These are phyloP conservation scores for Penicillium sp. DNA, from an alignment of 2,329 filamentous ascomycete genomes.

Conservation along the genomic window DNA sequence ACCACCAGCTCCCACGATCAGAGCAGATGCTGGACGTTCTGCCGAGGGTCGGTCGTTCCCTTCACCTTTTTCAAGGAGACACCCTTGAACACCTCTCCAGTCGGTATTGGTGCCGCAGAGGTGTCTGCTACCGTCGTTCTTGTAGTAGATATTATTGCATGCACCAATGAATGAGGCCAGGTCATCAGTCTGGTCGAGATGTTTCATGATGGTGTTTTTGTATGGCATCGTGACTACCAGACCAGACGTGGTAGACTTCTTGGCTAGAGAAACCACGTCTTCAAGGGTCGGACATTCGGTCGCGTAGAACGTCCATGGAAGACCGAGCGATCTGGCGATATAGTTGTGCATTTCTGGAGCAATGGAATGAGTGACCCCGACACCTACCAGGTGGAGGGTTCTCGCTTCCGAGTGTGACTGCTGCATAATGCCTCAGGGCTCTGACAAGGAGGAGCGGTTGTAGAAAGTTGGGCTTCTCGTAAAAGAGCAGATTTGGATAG, in stretches of 20 bases:
- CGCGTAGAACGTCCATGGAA: constrained; percentile 21
- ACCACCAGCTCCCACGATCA: constrained; percentile 24
- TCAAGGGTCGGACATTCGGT: constrained; percentile 20
- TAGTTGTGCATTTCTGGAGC: constrained; percentile 26
- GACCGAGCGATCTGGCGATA: constrained; percentile 23
- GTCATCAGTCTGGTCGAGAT: constrained; percentile 19
- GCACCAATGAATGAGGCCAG: constrained; percentile 18
- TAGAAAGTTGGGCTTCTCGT: neutral
- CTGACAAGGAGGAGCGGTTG: neutral
- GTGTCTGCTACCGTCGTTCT: neutral
- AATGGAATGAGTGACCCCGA: constrained; percentile 25
- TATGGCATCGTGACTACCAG: constrained; percentile 26
- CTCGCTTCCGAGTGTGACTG: constrained; percentile 9
- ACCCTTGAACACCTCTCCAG: constrained; percentile 23
- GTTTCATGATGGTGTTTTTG: constrained; percentile 20
- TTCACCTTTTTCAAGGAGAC: constrained; percentile 21
- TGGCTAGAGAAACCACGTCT: constrained; percentile 16
- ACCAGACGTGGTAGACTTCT: constrained; percentile 16
- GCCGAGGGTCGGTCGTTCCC: constrained; percentile 14
- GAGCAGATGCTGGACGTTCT: constrained; percentile 11
- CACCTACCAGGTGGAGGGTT: constrained; percentile 22
- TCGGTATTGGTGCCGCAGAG: constrained; percentile 25
- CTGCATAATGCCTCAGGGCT: neutral
- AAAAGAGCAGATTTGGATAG: neutral
- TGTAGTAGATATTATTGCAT: constrained; percentile 25